A percentile compares a stretch with the other conserved stretches of the same genome.
These are phyloP conservation scores for Ogataea trehalophila DNA, from an alignment of 805 yeast genomes.

Conservation along the genomic window DNA sequence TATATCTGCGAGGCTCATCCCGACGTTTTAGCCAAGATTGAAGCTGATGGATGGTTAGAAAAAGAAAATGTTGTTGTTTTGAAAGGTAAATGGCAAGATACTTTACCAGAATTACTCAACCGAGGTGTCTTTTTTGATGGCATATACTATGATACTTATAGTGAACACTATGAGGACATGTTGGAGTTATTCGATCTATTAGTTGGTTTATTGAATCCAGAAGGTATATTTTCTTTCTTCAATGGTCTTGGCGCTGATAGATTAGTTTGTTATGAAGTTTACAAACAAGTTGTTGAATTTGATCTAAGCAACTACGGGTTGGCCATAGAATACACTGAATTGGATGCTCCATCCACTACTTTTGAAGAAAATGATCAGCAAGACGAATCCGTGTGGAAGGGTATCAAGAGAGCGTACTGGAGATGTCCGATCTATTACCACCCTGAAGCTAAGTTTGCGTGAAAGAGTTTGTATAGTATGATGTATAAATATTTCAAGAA, in stretches of 20 bases:
- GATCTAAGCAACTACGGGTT: slow-evolving; percentile 81
- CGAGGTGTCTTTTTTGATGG: slow-evolving; percentile 79
- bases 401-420: slow-evolving; percentile 61
- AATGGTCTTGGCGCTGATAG: slow-evolving; percentile 87
- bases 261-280: slow-evolving; percentile 74
- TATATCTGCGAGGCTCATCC: slow-evolving; percentile 96
- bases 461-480: background rate
- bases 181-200: slow-evolving; percentile 74
- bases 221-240: slow-evolving; percentile 85
- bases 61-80: slow-evolving; percentile 66
- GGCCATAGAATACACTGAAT: slow-evolving; percentile 47
- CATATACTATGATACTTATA: slow-evolving; percentile 88
- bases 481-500: background rate
- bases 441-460: slow-evolving; percentile 49
- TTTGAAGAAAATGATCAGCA: slow-evolving; percentile 29
- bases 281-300: slow-evolving; percentile 72
- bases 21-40: slow-evolving; percentile 69
- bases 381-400: slow-evolving; percentile 53
- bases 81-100: slow-evolving; percentile 93
- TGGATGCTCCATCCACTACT: slow-evolving; percentile 42
- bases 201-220: slow-evolving; percentile 77
- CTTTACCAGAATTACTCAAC: slow-evolving; percentile 58
- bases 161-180: slow-evolving; percentile 90
- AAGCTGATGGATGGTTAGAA: slow-evolving; percentile 76
- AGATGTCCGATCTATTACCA: slow-evolving; percentile 64